These are phyloP conservation scores for Phaeosphaeria sp. DNA, from an alignment of 2,329 filamentous ascomycete species.

Conservation along the genomic window DNA sequence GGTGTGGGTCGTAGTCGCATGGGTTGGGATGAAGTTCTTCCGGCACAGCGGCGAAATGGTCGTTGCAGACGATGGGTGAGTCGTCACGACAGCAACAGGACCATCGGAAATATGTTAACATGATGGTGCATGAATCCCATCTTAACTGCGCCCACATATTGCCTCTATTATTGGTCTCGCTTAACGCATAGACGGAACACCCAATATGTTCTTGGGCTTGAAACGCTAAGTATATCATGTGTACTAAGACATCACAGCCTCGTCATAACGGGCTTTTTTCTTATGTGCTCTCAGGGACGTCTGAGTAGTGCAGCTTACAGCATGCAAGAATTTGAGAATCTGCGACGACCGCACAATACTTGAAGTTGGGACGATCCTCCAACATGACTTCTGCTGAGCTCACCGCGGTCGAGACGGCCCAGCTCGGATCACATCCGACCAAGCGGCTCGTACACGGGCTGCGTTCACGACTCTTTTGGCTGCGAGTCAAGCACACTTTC, in stretches of 20 bases:
- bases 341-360: conserved; percentile 5
- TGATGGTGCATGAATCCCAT: conserved; percentile 15
- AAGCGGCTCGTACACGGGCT: conserved; percentile 12
- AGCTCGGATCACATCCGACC: conserved; percentile 8
- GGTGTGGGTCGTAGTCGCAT: conserved; percentile 97
- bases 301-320: conserved; percentile 5
- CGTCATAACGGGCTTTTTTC: conserved; percentile 6
- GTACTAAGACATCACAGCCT: conserved; percentile 20
- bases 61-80: conserved; percentile 61
- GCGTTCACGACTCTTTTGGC: conserved; percentile 2
- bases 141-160: conserved; percentile 9
- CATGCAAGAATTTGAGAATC: conserved; percentile 18
- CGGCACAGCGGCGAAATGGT: conserved; percentile 83
- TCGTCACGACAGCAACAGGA: conserved; percentile 4
- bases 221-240: conserved; percentile 41
- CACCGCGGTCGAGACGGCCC: background rate
- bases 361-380: background rate
- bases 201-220: conserved; percentile 28
- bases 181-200: conserved; percentile 32
- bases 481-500: conserved; percentile 17
- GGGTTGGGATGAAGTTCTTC: conserved; percentile 99
- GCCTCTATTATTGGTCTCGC: conserved; percentile 32
- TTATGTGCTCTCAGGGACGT: conserved; percentile 8
- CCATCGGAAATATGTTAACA: conserved; percentile 14
- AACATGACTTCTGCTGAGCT: background rate